Percentiles rank a stretch among this genome's conserved stretches.
phyloP scores from a whole-genome alignment of 1,284 basidiomycete species.

The Sanghuangporus baumii region DNA sequence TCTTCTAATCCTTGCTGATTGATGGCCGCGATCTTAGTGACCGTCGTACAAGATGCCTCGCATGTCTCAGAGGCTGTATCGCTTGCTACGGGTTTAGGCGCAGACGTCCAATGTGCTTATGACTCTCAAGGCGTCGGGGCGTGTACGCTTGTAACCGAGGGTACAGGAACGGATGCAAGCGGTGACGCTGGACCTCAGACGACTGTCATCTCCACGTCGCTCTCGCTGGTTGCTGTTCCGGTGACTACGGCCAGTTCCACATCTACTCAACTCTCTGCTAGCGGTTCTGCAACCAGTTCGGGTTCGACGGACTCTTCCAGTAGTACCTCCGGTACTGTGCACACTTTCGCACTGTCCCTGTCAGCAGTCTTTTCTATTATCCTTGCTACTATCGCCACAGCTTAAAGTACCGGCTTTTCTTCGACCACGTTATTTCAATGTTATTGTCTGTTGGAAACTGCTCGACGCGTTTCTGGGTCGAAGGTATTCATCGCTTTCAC shows the following conservation, averaged over 20 bases:
- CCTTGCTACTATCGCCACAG: not conserved
- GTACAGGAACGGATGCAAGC: not conserved
- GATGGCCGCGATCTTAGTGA: not conserved
- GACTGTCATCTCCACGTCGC: not conserved
- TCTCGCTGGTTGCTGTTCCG: conserved; percentile 1
- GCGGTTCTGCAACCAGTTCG: not conserved
- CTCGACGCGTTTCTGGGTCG: too few relatives aligned
- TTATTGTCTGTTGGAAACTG: too few relatives aligned
- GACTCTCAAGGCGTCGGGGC: conserved; percentile 1
- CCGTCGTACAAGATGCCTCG: conserved; percentile 12
- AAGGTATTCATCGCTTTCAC: not conserved
- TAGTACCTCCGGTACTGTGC: not conserved
- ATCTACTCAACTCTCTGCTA: not conserved
- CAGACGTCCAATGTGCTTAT: not conserved
- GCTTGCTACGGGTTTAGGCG: not conserved
- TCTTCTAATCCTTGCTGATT: not conserved
- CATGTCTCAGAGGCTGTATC: conserved; percentile 8
- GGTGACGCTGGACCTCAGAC: not conserved
- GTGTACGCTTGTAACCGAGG: not conserved
- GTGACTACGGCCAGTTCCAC: not conserved
- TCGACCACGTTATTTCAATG: too few relatives aligned
- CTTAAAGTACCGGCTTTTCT: not conserved
- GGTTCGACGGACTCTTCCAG: not conserved
- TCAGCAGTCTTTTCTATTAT: not conserved
- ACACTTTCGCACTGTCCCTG: not conserved